These are phyloP conservation scores for Stramenopiles sp. DNA, from an alignment of 352 stramenopile species.

Conservation along the genomic window DNA sequence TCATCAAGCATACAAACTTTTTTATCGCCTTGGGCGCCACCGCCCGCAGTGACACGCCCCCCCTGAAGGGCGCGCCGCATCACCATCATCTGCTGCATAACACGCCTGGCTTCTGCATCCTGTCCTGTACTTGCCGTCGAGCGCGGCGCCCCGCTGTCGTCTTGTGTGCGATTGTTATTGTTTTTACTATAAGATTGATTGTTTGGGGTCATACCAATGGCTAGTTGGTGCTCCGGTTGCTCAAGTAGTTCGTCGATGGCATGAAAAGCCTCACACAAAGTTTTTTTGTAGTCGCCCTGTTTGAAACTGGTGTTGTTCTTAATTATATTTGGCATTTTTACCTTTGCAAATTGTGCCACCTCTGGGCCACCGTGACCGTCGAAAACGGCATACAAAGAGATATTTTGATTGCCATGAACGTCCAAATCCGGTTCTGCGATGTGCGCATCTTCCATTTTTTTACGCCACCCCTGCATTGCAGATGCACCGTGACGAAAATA, in stretches of 20 bases:
- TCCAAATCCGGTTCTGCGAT: conserved; percentile 23
- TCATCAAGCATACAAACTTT: too few relatives aligned
- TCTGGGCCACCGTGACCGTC: conserved; percentile 68
- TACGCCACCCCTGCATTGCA: conserved; percentile 34
- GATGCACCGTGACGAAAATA: not conserved
- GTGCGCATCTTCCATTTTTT: conserved; percentile 74
- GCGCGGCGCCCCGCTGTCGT: too few relatives aligned
- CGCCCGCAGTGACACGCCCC: not conserved
- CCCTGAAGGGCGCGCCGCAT: not conserved
- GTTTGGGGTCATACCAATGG: too few relatives aligned
- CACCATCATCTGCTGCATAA: too few relatives aligned
- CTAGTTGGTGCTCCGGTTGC: too few relatives aligned
- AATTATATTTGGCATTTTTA: not conserved
- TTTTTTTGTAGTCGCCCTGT: not conserved
- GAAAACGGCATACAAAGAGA: conserved; percentile 61
- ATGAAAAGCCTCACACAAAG: too few relatives aligned
- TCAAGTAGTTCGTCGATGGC: too few relatives aligned
- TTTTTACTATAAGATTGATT: too few relatives aligned
- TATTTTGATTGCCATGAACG: not conserved
- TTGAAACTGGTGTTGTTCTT: not conserved
- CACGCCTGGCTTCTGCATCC: too few relatives aligned
- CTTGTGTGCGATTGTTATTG: too few relatives aligned
- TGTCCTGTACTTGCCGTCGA: too few relatives aligned
- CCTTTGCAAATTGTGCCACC: conserved; percentile 52
- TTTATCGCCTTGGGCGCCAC: too few relatives aligned